phyloP scores from a whole-genome alignment of 768 basidiomycete species.

The Cystobasidium ongulense region DNA sequence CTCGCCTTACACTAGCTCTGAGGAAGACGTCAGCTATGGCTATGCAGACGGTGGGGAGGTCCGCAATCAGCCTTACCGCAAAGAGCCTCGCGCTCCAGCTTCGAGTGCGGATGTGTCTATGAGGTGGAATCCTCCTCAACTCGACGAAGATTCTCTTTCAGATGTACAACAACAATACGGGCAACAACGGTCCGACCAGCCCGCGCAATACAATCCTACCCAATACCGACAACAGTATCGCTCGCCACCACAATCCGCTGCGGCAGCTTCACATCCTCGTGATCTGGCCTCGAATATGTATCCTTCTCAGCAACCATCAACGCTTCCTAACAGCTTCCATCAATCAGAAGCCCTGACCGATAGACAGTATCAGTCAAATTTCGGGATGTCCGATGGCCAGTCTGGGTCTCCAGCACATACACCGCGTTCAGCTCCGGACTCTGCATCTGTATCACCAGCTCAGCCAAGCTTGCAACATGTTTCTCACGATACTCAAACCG shows the following conservation, averaged over 20 bases:
- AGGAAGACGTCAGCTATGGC: not conserved
- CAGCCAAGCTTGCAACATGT: not conserved
- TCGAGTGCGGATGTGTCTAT: not conserved
- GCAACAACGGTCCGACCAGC: not conserved
- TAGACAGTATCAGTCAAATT: not conserved
- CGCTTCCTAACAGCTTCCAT: not conserved
- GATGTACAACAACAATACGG: not conserved
- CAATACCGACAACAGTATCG: not conserved
- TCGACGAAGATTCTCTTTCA: not conserved
- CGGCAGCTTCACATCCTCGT: not conserved
- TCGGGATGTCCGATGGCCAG: not conserved
- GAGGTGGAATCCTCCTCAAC: not conserved
- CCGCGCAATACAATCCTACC: not conserved
- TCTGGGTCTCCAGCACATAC: not conserved
- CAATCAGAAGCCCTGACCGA: not conserved
- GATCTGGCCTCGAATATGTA: too few species aligned
- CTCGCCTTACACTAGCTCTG: not conserved
- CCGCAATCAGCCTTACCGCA: not conserved
- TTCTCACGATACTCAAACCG: not conserved
- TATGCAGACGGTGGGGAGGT: not conserved
- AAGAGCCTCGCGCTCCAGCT: not conserved
- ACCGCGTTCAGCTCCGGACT: not conserved
- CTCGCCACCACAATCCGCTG: not conserved
- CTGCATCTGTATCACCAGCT: not conserved
- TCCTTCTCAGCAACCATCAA: not conserved